phyloP scores from a whole-genome alignment of 805 yeast species.

The Metschnikowia borealis region DNA sequence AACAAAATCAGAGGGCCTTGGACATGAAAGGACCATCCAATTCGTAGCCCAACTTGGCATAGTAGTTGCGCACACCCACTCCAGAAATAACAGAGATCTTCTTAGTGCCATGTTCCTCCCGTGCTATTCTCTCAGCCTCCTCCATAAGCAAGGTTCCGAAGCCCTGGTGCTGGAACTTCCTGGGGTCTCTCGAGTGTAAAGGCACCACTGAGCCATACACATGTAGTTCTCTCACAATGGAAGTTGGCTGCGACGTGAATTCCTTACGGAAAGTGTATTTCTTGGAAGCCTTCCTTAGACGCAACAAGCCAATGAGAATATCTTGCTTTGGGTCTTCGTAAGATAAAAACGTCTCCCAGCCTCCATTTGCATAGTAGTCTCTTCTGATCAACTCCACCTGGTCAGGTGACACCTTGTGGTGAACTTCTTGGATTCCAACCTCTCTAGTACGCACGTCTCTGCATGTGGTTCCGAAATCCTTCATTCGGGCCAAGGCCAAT shows the following conservation, averaged over 20 bases:
- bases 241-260: constrained; percentile 75
- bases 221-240: constrained; percentile 94
- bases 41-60: constrained; percentile 84
- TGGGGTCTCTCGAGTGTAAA: constrained; percentile 90
- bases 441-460: constrained; percentile 97
- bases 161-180: constrained; percentile 98
- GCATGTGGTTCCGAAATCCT: constrained; percentile 93
- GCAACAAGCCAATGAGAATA: constrained; percentile 83
- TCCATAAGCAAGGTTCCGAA: constrained; percentile 97
- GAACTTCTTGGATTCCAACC: constrained; percentile 98
- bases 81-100: constrained; percentile 95
- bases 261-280: constrained; percentile 90
- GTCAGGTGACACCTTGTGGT: constrained; percentile 93
- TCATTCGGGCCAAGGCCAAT: constrained; percentile 94
- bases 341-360: constrained; percentile 96
- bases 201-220: constrained; percentile 98
- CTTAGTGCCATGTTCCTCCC: constrained; percentile 88
- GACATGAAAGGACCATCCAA: constrained; percentile 98
- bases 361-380: constrained; percentile 96
- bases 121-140: constrained; percentile 94
- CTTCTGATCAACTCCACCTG: constrained; percentile 94
- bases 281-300: constrained; percentile 84
- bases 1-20: constrained; percentile 29
- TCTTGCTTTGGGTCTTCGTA: constrained; percentile 98
- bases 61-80: constrained; percentile 95